Conservation (phyloP, 139 green algal genomes). For the Chlorella sp. region DNA sequence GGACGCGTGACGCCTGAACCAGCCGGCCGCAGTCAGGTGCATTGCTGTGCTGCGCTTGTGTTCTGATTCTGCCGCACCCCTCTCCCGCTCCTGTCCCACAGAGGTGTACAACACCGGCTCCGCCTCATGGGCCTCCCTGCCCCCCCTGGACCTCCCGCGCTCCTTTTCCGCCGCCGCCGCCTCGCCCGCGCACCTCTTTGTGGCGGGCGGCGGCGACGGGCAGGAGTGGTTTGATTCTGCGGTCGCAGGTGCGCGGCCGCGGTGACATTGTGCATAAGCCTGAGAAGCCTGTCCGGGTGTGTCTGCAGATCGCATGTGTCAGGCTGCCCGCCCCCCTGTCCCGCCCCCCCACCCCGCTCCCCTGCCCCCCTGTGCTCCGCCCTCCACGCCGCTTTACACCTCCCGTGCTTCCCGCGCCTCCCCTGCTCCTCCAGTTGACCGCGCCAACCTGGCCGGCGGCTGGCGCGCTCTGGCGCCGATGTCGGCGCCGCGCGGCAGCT, state of each 20-base stretch:
- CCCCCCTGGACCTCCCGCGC: slow-evolving; percentile 20
- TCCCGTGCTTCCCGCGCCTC: no score
- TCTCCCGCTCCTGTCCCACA: neutral
- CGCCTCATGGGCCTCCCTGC: slow-evolving; percentile 18
- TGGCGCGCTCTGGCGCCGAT: slow-evolving; percentile 23
- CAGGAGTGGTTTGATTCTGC: slow-evolving; percentile 34
- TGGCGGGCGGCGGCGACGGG: slow-evolving; percentile 32
- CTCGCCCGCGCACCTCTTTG: slow-evolving; percentile 21
- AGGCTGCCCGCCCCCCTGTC: no score
- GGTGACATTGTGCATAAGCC: no score
- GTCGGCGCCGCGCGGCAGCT: slow-evolving; percentile 29
- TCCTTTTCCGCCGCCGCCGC: slow-evolving; percentile 27
- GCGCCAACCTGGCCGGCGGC: neutral
- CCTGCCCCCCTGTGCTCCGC: no score
- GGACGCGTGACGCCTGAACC: no score
- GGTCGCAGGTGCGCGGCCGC: no score
- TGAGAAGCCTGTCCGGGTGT: no score
- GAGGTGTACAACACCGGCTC: slow-evolving; percentile 13
- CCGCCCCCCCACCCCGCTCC: no score
- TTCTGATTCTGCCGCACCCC: no score
- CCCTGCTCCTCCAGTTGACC: no score
- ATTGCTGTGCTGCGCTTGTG: neutral
- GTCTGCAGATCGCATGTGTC: no score
- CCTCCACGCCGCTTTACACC: neutral
- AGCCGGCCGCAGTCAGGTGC: no score